Evolutionary conservation across 768 basidiomycete species (phyloP).

Genomic region (Hygrocybe coccinea): DNA sequence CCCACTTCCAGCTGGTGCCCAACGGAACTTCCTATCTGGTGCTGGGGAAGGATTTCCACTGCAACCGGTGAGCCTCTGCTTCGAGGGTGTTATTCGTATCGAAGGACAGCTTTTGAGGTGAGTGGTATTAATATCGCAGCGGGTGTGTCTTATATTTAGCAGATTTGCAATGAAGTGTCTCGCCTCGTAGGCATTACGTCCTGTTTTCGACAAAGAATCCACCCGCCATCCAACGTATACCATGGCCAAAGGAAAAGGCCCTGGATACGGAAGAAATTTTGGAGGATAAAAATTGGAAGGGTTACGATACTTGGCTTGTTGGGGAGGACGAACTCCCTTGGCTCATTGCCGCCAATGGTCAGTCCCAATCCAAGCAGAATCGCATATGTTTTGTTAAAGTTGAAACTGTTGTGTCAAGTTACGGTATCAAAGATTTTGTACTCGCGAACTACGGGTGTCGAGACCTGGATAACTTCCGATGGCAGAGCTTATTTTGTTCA

Average conservation of each 20-base stretch:
- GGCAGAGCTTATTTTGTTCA: constrained; percentile 78
- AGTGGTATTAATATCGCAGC: constrained; percentile 4
- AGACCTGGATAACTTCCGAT: constrained; percentile 83
- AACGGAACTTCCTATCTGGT: constrained; percentile 68
- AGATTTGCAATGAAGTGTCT: constrained; percentile 47
- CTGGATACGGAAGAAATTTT: constrained; percentile 33
- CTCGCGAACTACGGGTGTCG: constrained; percentile 54
- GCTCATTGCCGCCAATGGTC: constrained; percentile 72
- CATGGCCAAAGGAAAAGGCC: constrained; percentile 63
- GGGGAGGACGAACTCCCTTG: constrained; percentile 65
- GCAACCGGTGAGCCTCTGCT: constrained; percentile 60
- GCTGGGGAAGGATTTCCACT: constrained; percentile 75
- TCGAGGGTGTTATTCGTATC: constrained; percentile 78
- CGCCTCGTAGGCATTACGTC: constrained; percentile 64
- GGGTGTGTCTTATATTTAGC: background rate
- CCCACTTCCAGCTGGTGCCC: constrained; percentile 48
- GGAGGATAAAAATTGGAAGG: constrained; percentile 32
- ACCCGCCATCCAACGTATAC: constrained; percentile 75
- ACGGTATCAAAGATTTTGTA: constrained; percentile 59
- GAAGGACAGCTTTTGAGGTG: constrained; percentile 74
- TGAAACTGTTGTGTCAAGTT: constrained; percentile 38
- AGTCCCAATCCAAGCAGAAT: constrained; percentile 11
- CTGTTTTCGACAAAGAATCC: constrained; percentile 72
- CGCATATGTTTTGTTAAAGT: background rate
- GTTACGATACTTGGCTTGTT: constrained; percentile 68